phyloP scores from a whole-genome alignment of 345 rosid genomes.

The Pugionium dolabratum region DNA sequence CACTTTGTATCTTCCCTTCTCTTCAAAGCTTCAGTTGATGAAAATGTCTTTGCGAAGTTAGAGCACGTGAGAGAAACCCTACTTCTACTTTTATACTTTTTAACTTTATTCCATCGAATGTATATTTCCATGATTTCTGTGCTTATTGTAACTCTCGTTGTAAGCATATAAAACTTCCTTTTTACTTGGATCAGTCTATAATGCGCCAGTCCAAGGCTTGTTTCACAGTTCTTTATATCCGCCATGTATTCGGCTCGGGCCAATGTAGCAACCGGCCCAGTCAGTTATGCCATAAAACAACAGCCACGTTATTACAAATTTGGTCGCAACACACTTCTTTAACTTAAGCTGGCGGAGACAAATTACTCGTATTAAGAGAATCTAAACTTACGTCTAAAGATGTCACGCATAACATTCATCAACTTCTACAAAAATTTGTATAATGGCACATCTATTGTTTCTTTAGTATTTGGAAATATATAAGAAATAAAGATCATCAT shows the following conservation, averaged over 20 bases:
- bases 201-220: not conserved
- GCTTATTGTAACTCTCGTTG: conserved; percentile 2
- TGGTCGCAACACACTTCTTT: not conserved
- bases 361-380: not conserved
- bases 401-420: conserved; percentile 8
- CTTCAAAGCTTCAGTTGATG: conserved; percentile 20
- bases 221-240: not conserved
- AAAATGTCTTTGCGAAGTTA: conserved; percentile 9
- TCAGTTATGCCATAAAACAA: not conserved
- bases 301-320: not conserved
- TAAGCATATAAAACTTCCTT: not conserved
- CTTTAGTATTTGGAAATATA: conserved; percentile 18
- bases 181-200: not conserved
- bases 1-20: conserved; percentile 2
- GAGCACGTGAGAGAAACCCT: not conserved
- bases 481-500: conserved; percentile 7
- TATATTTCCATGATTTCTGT: not conserved
- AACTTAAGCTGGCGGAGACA: not conserved
- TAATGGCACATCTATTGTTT: not conserved
- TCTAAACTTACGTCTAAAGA: not conserved
- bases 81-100: not conserved
- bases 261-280: not conserved
- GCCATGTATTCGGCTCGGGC: conserved; percentile 9
- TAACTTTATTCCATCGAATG: not conserved
- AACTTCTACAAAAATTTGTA: conserved; percentile 2